A percentile compares a stretch with the other conserved stretches of the same genome.
phyloP scores from a whole-genome alignment of 1,284 basidiomycete genomes.

The Porogramme epimiltina region DNA sequence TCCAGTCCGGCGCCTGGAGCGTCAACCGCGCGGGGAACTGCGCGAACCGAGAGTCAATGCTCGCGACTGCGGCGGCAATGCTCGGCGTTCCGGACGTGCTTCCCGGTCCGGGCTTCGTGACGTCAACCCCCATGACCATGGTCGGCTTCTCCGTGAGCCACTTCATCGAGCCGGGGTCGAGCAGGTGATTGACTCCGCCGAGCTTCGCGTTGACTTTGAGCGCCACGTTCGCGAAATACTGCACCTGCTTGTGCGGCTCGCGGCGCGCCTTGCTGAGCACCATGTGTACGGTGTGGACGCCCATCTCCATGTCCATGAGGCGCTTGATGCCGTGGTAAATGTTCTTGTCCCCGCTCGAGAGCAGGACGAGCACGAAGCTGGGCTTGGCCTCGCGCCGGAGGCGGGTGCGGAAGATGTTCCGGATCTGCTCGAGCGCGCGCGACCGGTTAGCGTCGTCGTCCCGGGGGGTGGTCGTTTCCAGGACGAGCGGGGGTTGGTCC shows the following conservation, averaged over 20 bases:
- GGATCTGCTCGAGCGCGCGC: constrained; percentile 43
- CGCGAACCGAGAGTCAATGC: constrained; percentile 62
- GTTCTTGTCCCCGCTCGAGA: constrained; percentile 63
- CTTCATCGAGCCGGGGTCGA: constrained; percentile 53
- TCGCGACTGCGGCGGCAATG: constrained; percentile 78
- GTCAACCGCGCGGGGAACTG: constrained; percentile 71
- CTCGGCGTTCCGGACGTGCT: constrained; percentile 68
- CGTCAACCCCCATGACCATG: constrained; percentile 82
- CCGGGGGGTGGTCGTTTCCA: constrained; percentile 32
- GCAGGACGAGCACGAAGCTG: constrained; percentile 62
- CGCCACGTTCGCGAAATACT: constrained; percentile 78
- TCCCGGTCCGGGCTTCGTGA: constrained; percentile 68
- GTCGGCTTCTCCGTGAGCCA: constrained; percentile 70
- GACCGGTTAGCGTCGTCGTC: constrained; percentile 51
- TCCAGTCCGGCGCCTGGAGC: constrained; percentile 56
- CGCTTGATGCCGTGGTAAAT: constrained; percentile 78
- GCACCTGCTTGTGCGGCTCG: constrained; percentile 58
- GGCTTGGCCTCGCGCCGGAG: constrained; percentile 40
- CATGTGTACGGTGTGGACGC: constrained; percentile 71
- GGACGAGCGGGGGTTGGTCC: constrained; percentile 36
- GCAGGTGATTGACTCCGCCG: constrained; percentile 72
- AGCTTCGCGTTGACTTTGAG: constrained; percentile 73
- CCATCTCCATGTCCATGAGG: constrained; percentile 68
- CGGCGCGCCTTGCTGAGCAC: constrained; percentile 58
- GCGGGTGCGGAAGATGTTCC: constrained; percentile 36